A percentile compares a stretch with the other conserved stretches of the same genome.
phyloP scores from a whole-genome alignment of 768 basidiomycete species.

The Tricholoma saponaceum region DNA sequence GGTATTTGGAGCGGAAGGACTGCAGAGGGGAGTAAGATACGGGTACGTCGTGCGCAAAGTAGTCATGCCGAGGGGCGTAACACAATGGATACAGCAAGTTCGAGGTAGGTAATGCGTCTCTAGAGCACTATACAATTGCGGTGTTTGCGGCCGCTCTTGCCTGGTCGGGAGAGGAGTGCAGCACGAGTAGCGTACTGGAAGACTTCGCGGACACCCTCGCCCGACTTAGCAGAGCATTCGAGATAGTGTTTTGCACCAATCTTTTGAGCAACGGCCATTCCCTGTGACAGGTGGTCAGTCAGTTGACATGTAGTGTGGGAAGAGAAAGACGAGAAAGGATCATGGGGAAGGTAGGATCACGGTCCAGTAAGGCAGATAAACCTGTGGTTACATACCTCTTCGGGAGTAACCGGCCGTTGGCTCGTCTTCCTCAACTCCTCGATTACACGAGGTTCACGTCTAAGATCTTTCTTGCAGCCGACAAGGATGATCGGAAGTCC shows the following conservation, averaged over 20 bases:
- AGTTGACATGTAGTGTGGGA: not conserved
- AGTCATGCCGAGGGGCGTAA: not conserved
- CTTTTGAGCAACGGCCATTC: conserved; percentile 92
- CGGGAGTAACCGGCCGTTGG: conserved; percentile 91
- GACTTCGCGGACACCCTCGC: conserved; percentile 96
- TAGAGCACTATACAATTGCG: conserved; percentile 13
- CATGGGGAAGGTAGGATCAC: not conserved
- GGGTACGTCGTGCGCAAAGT: conserved; percentile 1
- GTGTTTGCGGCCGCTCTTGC: conserved; percentile 14
- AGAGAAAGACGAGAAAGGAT: not conserved
- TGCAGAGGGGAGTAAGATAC: not conserved
- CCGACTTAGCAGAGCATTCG: conserved; percentile 94
- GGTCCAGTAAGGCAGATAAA: not conserved
- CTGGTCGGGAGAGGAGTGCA: conserved; percentile 55
- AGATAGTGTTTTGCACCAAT: conserved; percentile 96
- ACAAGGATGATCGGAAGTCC: conserved; percentile 95
- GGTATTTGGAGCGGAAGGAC: not conserved
- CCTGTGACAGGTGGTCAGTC: conserved; percentile 43
- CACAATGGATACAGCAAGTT: not conserved
- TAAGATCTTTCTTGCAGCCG: conserved; percentile 98
- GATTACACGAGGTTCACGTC: conserved; percentile 88
- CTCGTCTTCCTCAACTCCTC: conserved; percentile 93
- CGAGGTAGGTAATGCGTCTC: not conserved
- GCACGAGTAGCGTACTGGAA: conserved; percentile 97
- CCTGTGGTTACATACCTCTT: conserved; percentile 58